Conservation (phyloP, 768 basidiomycete species). For the Hericium erinaceus region DNA sequence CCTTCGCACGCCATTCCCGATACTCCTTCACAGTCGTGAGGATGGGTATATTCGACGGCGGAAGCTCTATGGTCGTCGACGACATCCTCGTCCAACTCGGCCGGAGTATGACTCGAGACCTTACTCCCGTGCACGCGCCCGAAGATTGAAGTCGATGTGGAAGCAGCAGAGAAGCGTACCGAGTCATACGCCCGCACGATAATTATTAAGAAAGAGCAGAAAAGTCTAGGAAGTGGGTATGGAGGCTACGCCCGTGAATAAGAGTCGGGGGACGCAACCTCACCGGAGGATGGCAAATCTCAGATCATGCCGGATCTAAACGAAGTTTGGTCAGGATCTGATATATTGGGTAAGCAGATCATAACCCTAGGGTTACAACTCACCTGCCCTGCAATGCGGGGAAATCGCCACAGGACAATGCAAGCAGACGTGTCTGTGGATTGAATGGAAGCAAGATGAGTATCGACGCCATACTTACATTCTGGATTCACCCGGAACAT, state of each 20-base stretch:
- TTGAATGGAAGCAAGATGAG: too few species aligned
- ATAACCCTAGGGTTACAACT: background rate
- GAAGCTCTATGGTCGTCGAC: conserved; percentile 6
- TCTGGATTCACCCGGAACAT: background rate
- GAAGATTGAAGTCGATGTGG: background rate
- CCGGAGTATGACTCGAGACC: background rate
- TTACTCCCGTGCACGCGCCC: background rate
- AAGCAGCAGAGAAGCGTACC: background rate
- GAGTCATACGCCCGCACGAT: background rate
- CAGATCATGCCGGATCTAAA: background rate
- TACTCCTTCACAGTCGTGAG: conserved; percentile 54
- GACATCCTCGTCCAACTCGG: background rate
- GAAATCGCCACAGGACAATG: too few species aligned
- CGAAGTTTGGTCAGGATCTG: background rate
- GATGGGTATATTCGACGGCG: conserved; percentile 30
- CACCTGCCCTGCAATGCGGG: too few species aligned
- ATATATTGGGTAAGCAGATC: background rate
- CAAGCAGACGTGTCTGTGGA: too few species aligned
- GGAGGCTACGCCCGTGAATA: background rate
- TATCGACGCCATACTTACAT: background rate
- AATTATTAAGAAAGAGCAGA: background rate
- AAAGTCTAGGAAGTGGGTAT: background rate
- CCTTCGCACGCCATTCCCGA: conserved; percentile 66
- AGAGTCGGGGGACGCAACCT: background rate
- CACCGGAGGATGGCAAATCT: background rate